Evolutionary conservation across 495 filamentous ascomycete genomes (phyloP), one percentile per base, ranked within the genome.

Genomic region (Penicillium paradoxum): DNA sequence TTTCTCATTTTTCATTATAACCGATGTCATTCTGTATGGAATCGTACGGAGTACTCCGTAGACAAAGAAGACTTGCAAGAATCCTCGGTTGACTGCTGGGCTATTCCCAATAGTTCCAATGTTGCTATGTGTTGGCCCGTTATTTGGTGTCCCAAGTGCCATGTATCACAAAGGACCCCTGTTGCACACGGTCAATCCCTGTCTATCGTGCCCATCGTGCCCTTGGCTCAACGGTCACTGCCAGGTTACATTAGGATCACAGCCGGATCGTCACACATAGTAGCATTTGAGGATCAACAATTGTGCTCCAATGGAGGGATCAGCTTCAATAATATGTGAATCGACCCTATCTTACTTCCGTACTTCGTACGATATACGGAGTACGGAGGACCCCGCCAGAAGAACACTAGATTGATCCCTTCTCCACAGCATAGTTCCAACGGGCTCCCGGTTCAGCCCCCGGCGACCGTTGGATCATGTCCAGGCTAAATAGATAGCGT

Each of bases 391-490:
- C n/a, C n/a, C n/a, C n/a, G n/a, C n/a, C n/a, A n/a, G n/a, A 5
- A 25, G 13, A 45, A 30, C 15, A 30, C 27, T 18, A 37, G 32
- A 34, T 27, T 43, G 18, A 25, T 36, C 49, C 24, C 34, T 42
- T 33, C 49, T 51, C 49, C 49, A 51, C 45, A 48, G 1, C 17
- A 21, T 51, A 34, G 29, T 51, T 43, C 38, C 30, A 49, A 40
- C 37, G 49, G 27, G 18, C 15, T 24, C 29, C 30, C 22, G 13
- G 18, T 43, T 43, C 11, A 43, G 38, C 49, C n/a, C 25, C 17
- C 25, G 27, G 48, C 48, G 48, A 50, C 48, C 48, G 48, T 50
- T 42, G 38, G 37, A 32, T 21, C 11, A 6, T 33, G 27, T 15
- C 19, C 22, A 36, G 21, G 8, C 8, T 33, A 30, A 41, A 11